Percentiles rank a stretch among this genome's conserved stretches.
Evolutionary conservation across 1,284 basidiomycete genomes (phyloP).

Genomic region (Acaromyces ingoldii): DNA sequence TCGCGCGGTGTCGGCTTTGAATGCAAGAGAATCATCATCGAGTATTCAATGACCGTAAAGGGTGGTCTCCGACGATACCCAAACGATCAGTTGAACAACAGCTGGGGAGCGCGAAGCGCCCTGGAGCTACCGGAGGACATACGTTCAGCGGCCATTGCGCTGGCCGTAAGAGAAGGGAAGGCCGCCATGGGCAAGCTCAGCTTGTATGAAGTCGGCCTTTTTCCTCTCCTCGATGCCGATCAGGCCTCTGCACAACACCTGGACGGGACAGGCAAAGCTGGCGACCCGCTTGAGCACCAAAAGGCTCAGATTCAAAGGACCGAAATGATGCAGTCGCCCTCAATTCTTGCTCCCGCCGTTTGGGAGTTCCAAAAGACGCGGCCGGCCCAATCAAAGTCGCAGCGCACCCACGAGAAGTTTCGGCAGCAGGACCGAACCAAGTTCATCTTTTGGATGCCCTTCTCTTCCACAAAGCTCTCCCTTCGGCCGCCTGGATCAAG

Average conservation of each 20-base stretch:
- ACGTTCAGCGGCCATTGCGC: conserved; percentile 20
- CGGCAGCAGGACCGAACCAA: conserved; percentile 41
- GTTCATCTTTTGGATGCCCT: conserved; percentile 51
- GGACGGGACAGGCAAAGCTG: conserved; percentile 18
- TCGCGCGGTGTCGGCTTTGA: conserved; percentile 38
- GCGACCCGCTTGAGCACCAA: conserved; percentile 17
- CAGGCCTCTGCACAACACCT: conserved; percentile 34
- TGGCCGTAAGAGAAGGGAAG: conserved; percentile 25
- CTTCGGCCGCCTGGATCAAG: conserved; percentile 17
- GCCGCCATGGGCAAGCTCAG: conserved; percentile 21
- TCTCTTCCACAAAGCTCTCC: conserved; percentile 32
- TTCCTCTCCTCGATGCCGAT: conserved; percentile 50
- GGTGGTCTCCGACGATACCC: too few relatives aligned
- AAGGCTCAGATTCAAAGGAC: conserved; percentile 14
- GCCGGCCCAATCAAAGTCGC: conserved; percentile 3
- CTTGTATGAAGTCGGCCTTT: conserved; percentile 41
- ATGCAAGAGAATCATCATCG: conserved; percentile 27
- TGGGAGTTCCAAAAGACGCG: conserved; percentile 33
- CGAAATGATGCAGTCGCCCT: conserved; percentile 14
- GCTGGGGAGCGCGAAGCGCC: conserved; percentile 31
- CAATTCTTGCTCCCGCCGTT: conserved; percentile 31
- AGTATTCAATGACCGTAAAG: conserved; percentile 25
- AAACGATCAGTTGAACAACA: conserved; percentile 11
- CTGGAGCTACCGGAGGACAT: conserved; percentile 39
- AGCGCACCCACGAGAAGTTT: conserved; percentile 18